These are phyloP conservation scores for Huntiella abstrusa DNA, from an alignment of 2,329 filamentous ascomycete genomes.

Conservation along the genomic window DNA sequence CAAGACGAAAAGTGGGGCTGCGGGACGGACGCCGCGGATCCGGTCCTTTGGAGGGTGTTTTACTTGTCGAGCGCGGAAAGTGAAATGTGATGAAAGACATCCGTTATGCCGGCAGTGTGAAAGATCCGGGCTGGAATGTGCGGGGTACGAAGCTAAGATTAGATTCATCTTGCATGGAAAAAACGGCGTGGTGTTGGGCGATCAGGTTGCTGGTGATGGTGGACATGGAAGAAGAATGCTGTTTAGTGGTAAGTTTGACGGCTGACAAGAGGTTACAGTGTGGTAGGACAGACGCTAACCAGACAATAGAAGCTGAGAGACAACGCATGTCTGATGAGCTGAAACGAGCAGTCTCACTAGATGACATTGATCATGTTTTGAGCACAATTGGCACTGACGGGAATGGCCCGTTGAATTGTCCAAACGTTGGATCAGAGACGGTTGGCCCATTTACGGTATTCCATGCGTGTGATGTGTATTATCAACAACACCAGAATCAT, in stretches of 20 bases:
- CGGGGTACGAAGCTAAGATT: constrained; percentile 8
- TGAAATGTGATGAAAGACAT: constrained; percentile 9
- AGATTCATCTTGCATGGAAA: constrained; percentile 6
- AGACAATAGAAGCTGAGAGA: not conserved
- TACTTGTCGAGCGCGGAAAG: constrained; percentile 9
- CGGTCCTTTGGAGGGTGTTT: constrained; percentile 9
- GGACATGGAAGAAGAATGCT: constrained; percentile 8
- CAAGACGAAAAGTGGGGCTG: too few species aligned
- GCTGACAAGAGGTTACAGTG: not conserved
- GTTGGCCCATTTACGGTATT: constrained; percentile 6
- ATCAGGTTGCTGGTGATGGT: not conserved
- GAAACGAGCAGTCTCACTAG: not conserved
- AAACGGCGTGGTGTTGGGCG: not conserved
- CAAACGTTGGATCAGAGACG: too few species aligned
- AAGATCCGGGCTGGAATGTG: constrained; percentile 4
- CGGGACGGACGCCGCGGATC: not conserved
- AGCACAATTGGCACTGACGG: not conserved
- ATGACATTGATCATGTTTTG: not conserved
- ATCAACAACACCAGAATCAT: too few species aligned
- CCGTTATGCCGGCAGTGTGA: constrained; percentile 4
- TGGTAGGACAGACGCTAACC: too few species aligned
- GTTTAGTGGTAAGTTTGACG: constrained; percentile 6
- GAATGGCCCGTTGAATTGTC: too few species aligned
- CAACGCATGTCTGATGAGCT: constrained; percentile 4
- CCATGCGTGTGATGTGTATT: not conserved